Base-by-base conservation (phyloP, 306 rosid species). In the Cicer yamashitae region DNA sequence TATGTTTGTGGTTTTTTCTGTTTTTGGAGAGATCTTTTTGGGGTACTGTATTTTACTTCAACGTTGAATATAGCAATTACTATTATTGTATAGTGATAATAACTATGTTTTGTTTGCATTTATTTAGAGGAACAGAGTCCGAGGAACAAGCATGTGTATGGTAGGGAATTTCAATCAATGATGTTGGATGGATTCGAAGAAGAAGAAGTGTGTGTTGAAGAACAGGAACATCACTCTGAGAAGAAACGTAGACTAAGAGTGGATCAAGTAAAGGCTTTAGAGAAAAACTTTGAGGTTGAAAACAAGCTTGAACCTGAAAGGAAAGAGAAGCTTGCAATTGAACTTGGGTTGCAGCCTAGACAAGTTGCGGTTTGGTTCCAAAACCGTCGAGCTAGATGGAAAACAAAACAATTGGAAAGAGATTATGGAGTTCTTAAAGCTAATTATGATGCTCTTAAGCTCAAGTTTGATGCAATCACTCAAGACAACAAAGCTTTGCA, bases 281-380 rank as follows among this genome's bases (percentile, higher is more conserved):
- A 94, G 93, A 94, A 94, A 83, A 92, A 88, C 82, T 94, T 94
- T 53, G 97, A 94, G 80, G 96, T 94, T 0, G 99, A 94, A 68
- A 94, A 94, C 85, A 94, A 94, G 88, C 99, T 94, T 10, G 99
- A 94, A 51, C 99, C 99, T 0, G 99, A 94, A 70, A 84, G 96
- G 34, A 94, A 94, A 54, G 87, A 89, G 62, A 90, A 88, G 85
- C 91, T 94, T 0, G 99, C 97, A 1, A 89, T 87, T 70, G 99
- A 94, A 54, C 96, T 94, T 7, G 97, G 97, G 0, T 82, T 94
- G 74, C 99, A 94, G 51, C 96, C 99, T 0, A 78, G 99, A 53
- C 99, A 94, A 79, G 99, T 94, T 0, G 96, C 99, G 0, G 99
- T 94, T 57, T 94, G 99, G 99, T 94, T 94, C 81, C 99, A 94